Percentiles rank a stretch among this genome's conserved stretches.
These are phyloP conservation scores for Dispira parvispora DNA, from an alignment of 192 early-diverging fungal genomes.

Conservation along the genomic window DNA sequence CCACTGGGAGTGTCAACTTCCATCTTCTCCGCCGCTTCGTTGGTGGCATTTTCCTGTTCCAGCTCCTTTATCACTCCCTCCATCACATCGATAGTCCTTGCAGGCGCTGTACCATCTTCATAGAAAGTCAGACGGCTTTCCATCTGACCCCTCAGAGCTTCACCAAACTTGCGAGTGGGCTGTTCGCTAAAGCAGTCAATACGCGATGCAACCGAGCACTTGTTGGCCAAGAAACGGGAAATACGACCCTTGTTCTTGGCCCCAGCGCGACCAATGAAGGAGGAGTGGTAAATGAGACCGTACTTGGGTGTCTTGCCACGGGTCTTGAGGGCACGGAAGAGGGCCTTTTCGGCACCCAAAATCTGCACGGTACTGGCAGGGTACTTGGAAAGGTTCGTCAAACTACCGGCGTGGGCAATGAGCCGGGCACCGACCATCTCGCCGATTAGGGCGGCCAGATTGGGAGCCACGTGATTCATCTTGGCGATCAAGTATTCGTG, in stretches of 20 bases:
- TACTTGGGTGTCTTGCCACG: constrained; percentile 97
- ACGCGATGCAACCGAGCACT: constrained; percentile 88
- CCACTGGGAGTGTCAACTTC: constrained; percentile 24
- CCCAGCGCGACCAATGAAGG: constrained; percentile 86
- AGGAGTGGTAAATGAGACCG: constrained; percentile 92
- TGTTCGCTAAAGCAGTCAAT: constrained; percentile 91
- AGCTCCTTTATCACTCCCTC: constrained; percentile 54
- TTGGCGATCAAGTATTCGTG: constrained; percentile 84
- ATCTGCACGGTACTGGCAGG: constrained; percentile 97
- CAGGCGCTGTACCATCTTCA: constrained; percentile 68
- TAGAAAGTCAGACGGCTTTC: constrained; percentile 93
- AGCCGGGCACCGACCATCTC: constrained; percentile 94
- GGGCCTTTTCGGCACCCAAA: constrained; percentile 94
- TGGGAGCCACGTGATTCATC: constrained; percentile 94
- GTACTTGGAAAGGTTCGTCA: constrained; percentile 92
- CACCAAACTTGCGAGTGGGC: constrained; percentile 81
- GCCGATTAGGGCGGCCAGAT: constrained; percentile 86
- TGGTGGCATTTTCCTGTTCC: constrained; percentile 33
- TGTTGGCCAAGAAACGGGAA: constrained; percentile 96
- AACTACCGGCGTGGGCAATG: constrained; percentile 91
- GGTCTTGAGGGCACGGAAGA: constrained; percentile 94
- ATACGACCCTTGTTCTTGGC: constrained; percentile 96
- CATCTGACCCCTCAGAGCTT: constrained; percentile 83
- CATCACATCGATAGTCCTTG: constrained; percentile 92
- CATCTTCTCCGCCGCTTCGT: no score